Evolutionary conservation across 1,284 basidiomycete species (phyloP).

Genomic region (Naganishia cerealis): DNA sequence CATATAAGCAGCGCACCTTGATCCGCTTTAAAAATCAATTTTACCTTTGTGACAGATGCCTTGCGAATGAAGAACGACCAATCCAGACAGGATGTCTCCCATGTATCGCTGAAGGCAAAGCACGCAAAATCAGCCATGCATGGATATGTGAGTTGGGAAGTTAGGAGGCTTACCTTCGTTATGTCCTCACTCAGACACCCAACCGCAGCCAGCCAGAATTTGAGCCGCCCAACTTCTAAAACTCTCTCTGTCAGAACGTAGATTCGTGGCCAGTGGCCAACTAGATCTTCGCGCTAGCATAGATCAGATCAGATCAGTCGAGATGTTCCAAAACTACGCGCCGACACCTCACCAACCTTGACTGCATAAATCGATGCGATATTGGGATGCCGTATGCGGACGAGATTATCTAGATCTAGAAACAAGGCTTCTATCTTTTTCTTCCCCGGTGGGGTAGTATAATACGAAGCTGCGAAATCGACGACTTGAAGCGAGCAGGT

Average conservation of each 20-base stretch:
- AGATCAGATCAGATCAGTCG: background rate
- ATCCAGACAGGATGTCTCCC: slow-evolving; percentile 46
- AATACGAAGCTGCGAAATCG: slow-evolving; percentile 51
- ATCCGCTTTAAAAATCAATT: slow-evolving; percentile 9
- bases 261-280: slow-evolving; percentile 51
- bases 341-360: slow-evolving; percentile 33
- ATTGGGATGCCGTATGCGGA: slow-evolving; percentile 28
- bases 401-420: slow-evolving; percentile 45
- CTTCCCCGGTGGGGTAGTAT: slow-evolving; percentile 44
- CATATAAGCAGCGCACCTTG: background rate
- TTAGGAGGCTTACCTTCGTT: slow-evolving; percentile 41
- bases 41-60: slow-evolving; percentile 50
- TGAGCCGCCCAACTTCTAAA: slow-evolving; percentile 45
- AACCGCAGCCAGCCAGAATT: slow-evolving; percentile 45
- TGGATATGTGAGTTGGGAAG: background rate
- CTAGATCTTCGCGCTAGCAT: slow-evolving; percentile 41
- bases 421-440: slow-evolving; percentile 47
- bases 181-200: slow-evolving; percentile 42
- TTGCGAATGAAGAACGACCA: slow-evolving; percentile 45
- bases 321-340: background rate
- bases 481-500: slow-evolving; percentile 44
- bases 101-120: slow-evolving; percentile 44
- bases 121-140: background rate
- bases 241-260: slow-evolving; percentile 46
- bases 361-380: slow-evolving; percentile 42